A percentile compares a stretch with the other conserved stretches of the same genome.
Conservation (phyloP, 2,329 filamentous ascomycete genomes). For the Fusarium luffae region DNA sequence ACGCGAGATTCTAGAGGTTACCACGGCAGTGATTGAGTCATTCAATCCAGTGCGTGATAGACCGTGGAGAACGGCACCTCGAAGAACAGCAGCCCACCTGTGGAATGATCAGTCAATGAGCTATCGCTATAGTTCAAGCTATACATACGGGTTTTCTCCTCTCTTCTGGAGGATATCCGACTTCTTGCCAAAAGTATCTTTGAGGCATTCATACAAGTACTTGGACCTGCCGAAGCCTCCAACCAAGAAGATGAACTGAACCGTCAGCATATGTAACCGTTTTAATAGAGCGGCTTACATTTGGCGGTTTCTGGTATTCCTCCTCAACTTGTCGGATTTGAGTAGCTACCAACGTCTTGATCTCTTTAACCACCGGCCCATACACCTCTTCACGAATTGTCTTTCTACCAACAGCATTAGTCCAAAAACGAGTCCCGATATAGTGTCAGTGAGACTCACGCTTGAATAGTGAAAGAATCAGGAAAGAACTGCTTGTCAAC, state of each 20-base stretch:
- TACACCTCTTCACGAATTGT: slow-evolving; percentile 37
- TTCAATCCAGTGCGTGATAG: slow-evolving; percentile 14
- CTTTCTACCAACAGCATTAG: background rate
- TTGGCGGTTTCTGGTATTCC: slow-evolving; percentile 41
- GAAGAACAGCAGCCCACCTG: slow-evolving; percentile 52
- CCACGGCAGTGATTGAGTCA: slow-evolving; percentile 18
- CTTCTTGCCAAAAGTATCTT: background rate
- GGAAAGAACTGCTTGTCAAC: background rate
- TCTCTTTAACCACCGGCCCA: slow-evolving; percentile 35
- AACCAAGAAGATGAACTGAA: slow-evolving; percentile 53
- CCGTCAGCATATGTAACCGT: background rate
- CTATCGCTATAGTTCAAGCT: accelerated
- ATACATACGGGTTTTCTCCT: slow-evolving; percentile 50
- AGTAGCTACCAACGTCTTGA: slow-evolving; percentile 40
- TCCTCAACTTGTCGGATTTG: slow-evolving; percentile 46
- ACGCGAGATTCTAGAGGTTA: slow-evolving; percentile 46
- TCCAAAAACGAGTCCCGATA: background rate
- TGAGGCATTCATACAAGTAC: slow-evolving; percentile 47
- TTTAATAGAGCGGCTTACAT: slow-evolving; percentile 35
- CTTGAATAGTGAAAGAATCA: slow-evolving; percentile 9
- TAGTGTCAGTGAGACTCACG: slow-evolving; percentile 2
- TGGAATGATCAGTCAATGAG: background rate
- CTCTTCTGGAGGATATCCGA: slow-evolving; percentile 49
- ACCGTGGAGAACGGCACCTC: slow-evolving; percentile 49
- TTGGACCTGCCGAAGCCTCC: slow-evolving; percentile 54